phyloP scores from a whole-genome alignment of 2,329 filamentous ascomycete genomes.

The Xylaria arbuscula region DNA sequence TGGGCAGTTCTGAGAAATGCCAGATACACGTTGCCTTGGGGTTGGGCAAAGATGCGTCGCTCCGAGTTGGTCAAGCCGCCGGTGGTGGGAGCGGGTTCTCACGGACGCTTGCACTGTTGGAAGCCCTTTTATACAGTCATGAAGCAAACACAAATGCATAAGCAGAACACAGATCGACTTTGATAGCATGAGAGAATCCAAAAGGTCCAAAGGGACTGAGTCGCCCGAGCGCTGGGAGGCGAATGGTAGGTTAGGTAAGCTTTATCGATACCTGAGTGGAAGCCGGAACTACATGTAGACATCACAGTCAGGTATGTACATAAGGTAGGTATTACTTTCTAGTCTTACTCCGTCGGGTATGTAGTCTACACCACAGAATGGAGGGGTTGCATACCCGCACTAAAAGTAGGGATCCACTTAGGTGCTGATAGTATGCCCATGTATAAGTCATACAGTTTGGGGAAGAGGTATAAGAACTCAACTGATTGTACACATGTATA shows the following conservation, averaged over 20 bases:
- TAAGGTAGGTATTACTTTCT: too few species aligned
- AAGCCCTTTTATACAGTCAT: neutral
- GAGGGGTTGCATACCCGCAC: too few species aligned
- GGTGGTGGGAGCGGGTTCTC: neutral
- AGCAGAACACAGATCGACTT: neutral
- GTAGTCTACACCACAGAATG: too few species aligned
- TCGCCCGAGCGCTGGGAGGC: neutral
- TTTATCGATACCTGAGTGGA: neutral
- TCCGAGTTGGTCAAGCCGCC: too few species aligned
- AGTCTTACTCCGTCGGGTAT: too few species aligned
- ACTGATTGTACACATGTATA: too few species aligned
- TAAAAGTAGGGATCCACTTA: too few species aligned
- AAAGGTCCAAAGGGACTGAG: neutral
- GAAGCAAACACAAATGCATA: neutral
- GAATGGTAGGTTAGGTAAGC: neutral
- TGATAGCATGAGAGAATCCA: neutral
- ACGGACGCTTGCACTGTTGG: neutral
- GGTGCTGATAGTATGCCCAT: too few species aligned
- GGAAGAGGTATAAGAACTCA: too few species aligned
- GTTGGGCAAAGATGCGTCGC: neutral
- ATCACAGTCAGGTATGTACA: neutral
- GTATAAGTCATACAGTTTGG: too few species aligned
- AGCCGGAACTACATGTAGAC: too few species aligned
- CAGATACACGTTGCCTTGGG: slow-evolving; percentile 28
- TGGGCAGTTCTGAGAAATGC: slow-evolving; percentile 14